Evolutionary conservation across 352 stramenopile species (phyloP), one percentile per base, ranked within the genome.

Genomic region (Halophytophthora polymorphica): DNA sequence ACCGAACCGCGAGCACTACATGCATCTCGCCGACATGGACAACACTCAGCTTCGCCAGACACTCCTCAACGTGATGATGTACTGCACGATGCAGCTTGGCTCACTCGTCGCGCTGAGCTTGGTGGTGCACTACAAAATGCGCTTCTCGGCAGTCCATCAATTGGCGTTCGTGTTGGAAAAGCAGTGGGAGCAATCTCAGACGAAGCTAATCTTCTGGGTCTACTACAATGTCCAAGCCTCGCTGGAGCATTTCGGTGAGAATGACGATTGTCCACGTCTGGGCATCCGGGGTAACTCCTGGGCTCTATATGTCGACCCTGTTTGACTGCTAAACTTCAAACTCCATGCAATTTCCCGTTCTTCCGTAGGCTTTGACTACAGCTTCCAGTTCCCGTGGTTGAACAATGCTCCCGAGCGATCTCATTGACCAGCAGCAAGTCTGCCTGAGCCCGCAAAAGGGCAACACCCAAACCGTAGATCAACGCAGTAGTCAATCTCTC

Each of bases 141-240:
- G 31, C 8, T 2, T 52, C 10, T 34, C 45, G 17, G 23, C 12
- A 6, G 17, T 69, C 11, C 36, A 58, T 4, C 57, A 69, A 4
- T 44, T 75, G 13, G 58, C 53, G 28, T 66, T 75, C 29, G 66
- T 71, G 19, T 41, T 75, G n/a, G 33, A 50, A 17, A 51, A 34
- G 1, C 52, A 71, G 14, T 51, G 40, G 37, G 41, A 13, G 11
- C 18, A 60, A 10, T 23, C 65, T 1, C 61, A 66, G 36, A 23
- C 21, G 28, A 68, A 62, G 46, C 46, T 74, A n/a, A 39, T 63
- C 29, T 52, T 62, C 38, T 72, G 63, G 63, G 40, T 73, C 15
- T 31, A 58, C 13, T 61, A 58, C 43, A 53, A 50, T 8, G 34
- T 68, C 3, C 55, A 64, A 18, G 39, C 34, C 1, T 36, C 54